Evolutionary conservation across 192 early-diverging fungal species (phyloP), one percentile per base, ranked within the genome.

Genomic region (Geranomyces variabilis): DNA sequence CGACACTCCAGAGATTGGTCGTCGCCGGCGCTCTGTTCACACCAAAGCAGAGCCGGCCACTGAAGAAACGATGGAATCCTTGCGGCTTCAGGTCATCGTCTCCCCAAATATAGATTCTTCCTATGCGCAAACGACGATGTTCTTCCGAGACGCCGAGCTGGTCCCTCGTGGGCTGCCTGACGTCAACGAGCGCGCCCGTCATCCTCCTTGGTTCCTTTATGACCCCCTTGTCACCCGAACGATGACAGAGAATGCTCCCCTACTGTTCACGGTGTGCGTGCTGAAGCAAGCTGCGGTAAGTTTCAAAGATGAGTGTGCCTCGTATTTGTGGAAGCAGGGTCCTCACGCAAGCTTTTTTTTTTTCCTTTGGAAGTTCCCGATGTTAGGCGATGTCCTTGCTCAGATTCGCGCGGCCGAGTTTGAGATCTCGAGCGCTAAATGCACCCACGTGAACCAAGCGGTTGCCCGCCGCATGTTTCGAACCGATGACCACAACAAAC

Each of bases 71-170:
- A 24, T 70, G 55, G 68, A 71, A 36, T 24, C 26, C 1, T 49
- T 71, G 1, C 19, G 36, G 22, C 62, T 71, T 5, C 49, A 71
- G 29, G 70, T 71, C 28, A 21, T 71, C 31, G 70, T 71, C 7
- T 63, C 70, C 13, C 22, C 45, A 1, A 55, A 71, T 31, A 47
- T 53, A 0, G 41, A 49, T 7, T 15, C 70, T 31, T 21, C 44
- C 30, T 71, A 71, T 26, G 13, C n/a, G 48, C 70, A 64, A 46
- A 49, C 53, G 30, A 64, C 61, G 10, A 48, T 71, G 2, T 64
- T 71, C 33, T 71, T 71, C 62, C 43, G 41, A 4, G 70, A 71
- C 62, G 21, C 59, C 28, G 70, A 71, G 34, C 61, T 71, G 9
- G 62, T 71, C 3, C 61, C 70, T 8, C 24, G 70, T 19, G 70